A percentile compares a stretch with the other conserved stretches of the same genome.
Conservation (phyloP, 1,139 yeast genomes). For the Kodamaea sp. region DNA sequence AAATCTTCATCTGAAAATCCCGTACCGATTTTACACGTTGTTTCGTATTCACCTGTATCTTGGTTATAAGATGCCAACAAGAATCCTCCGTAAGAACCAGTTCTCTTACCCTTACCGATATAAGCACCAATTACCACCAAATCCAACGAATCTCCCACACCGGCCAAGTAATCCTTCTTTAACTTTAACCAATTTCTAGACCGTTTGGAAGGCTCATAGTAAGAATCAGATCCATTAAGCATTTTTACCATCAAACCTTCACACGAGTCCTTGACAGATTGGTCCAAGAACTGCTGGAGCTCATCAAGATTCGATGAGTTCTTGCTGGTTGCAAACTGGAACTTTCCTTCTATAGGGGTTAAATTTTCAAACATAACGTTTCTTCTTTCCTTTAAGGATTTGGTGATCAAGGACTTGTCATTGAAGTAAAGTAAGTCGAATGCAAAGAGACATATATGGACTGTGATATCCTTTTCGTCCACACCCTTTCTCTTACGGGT, state of each 20-base stretch:
- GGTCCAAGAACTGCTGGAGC: constrained; percentile 83
- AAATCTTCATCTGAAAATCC: constrained; percentile 91
- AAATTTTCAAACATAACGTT: constrained; percentile 57
- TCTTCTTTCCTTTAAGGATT: constrained; percentile 71
- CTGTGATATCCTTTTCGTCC: constrained; percentile 81
- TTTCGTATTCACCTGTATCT: constrained; percentile 89
- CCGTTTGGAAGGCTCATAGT: constrained; percentile 92
- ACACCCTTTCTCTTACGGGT: constrained; percentile 95
- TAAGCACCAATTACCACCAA: constrained; percentile 94
- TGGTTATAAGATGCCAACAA: constrained; percentile 85
- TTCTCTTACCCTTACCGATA: constrained; percentile 90
- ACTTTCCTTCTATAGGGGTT: constrained; percentile 68
- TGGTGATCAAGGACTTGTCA: constrained; percentile 68
- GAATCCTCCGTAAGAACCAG: constrained; percentile 94
- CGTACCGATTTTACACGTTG: constrained; percentile 96
- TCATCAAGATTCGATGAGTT: constrained; percentile 76
- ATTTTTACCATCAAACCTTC: constrained; percentile 97
- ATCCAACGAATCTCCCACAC: constrained; percentile 95
- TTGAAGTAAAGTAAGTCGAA: constrained; percentile 81
- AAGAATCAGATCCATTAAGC: constrained; percentile 76
- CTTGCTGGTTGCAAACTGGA: constrained; percentile 75
- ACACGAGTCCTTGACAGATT: constrained; percentile 85
- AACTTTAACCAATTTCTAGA: constrained; percentile 94
- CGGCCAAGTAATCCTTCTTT: constrained; percentile 90
- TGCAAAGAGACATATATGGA: constrained; percentile 87